Evolutionary conservation across 23 red algal species (phyloP), one percentile per base, ranked within the genome.

Genomic region (Pyropia yezoensis): DNA sequence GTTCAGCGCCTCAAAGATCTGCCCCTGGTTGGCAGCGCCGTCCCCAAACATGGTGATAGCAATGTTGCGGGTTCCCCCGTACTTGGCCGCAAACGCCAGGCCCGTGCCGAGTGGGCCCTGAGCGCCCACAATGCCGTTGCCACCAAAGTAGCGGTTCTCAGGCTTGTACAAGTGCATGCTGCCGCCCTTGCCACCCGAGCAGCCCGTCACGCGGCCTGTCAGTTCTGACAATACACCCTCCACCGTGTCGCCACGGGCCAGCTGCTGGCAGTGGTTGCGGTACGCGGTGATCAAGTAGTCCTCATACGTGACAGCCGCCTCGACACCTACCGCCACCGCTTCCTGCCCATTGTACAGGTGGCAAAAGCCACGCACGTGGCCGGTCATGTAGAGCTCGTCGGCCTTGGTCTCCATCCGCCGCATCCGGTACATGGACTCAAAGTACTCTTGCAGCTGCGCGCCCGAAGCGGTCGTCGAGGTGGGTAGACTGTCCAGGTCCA

Each of bases 311-410:
- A 90, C 51, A 8, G 82, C 92, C 39, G 77, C 77, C 32, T 89
- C 76, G 26, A 96, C 85, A 52, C 92, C 92, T 3, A 89, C 92
- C 39, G 85, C 92, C 14, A 90, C 78, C 18, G 92, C 92, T 63
- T 96, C 92, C 71, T 96, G 92, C 16, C 92, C 92, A 60, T 96
- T 83, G 70, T 96, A 96, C 24, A 96, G 69, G 63, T 96, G 92
- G 56, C 92, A 96, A 66, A 96, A 96, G 26, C 92, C 92, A 52
- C 92, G 72, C 24, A 96, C 73, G 33, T 80, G 52, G 45, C 85
- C 78, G 28, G 75, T 61, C 34, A 83, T 89, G 66, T 96, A 96
- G 34, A 96, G 64, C 57, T 71, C 62, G 72, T 96, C 92, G 6
- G 92, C 86, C 23, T 73, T 73, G 73, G 90, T 96, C 55, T 96